A percentile compares a stretch with the other conserved stretches of the same genome.
phyloP scores from a whole-genome alignment of 1,284 basidiomycete species.

The Malassezia yamatoensis region DNA sequence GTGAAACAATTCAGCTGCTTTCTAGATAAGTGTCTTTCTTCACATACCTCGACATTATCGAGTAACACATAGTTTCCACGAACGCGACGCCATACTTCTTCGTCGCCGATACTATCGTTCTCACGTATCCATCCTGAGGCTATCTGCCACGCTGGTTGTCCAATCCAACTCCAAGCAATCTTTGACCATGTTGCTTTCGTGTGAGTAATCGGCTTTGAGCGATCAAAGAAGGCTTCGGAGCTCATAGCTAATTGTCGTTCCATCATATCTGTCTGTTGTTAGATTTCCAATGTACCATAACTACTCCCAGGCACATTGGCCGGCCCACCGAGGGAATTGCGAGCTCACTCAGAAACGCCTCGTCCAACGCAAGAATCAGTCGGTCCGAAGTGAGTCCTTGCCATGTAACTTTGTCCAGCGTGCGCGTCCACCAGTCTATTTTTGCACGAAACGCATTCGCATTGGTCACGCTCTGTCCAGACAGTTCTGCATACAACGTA shows the following conservation, averaged over 20 bases:
- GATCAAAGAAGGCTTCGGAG: neutral
- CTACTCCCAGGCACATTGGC: conserved; percentile 68
- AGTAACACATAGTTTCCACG: conserved; percentile 68
- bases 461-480: conserved; percentile 71
- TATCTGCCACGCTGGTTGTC: conserved; percentile 3
- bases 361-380: conserved; percentile 60
- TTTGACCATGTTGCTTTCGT: neutral
- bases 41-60: conserved; percentile 54
- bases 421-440: conserved; percentile 73
- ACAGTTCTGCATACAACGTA: conserved; percentile 77
- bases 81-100: conserved; percentile 58
- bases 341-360: conserved; percentile 20
- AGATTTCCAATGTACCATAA: conserved; percentile 55
- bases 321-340: conserved; percentile 56
- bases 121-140: neutral
- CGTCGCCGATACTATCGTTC: conserved; percentile 53
- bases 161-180: neutral
- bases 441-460: conserved; percentile 69
- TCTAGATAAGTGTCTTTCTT: neutral
- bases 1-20: conserved; percentile 7
- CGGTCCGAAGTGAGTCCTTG: conserved; percentile 31
- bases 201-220: neutral
- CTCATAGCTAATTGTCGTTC: neutral
- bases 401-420: conserved; percentile 58
- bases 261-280: conserved; percentile 3